Evolutionary conservation across 345 rosid genomes (phyloP), one percentile per base, ranked within the genome.

Genomic region (Angophora floribunda): DNA sequence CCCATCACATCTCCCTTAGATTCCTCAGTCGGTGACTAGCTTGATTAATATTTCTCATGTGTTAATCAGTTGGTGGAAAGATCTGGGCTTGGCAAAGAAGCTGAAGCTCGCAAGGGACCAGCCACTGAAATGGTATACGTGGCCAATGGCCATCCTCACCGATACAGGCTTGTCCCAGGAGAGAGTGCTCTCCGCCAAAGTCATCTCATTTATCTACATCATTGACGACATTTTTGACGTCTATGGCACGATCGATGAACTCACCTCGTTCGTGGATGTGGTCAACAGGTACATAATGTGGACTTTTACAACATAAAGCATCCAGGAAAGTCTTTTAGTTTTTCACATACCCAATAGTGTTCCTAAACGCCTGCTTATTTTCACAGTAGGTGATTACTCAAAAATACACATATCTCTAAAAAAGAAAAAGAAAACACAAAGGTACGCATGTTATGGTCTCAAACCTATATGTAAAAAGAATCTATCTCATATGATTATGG

Each of bases 81-180:
- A 88, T 6, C 87, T 88, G 51, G 89, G 75, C 36, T 19, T 88
- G 59, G 87, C 85, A 22, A 52, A 88, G 67, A 63, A 51, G 22
- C 16, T 86, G 67, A 88, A 88, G 12, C 51, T 51, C 24, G 87
- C 61, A 2, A 88, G 89, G 24, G 87, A 88, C 84, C 67, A 88
- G 24, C 89, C 87, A 16, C 3, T 88, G 87, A 88, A 86, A 51
- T 88, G 90, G 87, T 88, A 88, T 87, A 85, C 52, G 85, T 86
- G 90, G 90, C 65, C 87, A 12, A 88, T 88, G 87, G 87, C 85
- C 7, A 41, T 70, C 16, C 59, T 85, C 30, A 26, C 85, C 19
- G n/a, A 88, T 16, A 85, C 87, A 26, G 32, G 45, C 28, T 41
- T 88, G 85, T 85, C 87, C 22, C 30, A 14, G 52, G 87, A 85